Evolutionary conservation across 208 protist genomes (phyloP), one percentile per base, ranked within the genome.

Genomic region (Borovskyia barvae): DNA sequence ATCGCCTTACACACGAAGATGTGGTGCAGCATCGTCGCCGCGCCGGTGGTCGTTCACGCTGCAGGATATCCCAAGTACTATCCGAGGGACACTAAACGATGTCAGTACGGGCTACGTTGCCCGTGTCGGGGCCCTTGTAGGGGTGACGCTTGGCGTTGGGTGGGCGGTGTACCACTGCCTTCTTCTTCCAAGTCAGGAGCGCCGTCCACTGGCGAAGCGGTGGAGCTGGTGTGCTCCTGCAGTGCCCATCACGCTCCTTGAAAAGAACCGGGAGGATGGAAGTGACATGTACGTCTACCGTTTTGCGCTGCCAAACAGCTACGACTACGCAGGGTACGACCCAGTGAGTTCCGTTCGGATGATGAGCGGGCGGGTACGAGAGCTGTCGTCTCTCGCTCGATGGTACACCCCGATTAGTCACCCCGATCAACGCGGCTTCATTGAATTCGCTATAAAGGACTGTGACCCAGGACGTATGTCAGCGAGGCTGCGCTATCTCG

Each of bases 391-490:
- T 3, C 39, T 94, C 37, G 49, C 47, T 28, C 85, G 89, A 20
- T 95, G 89, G 85, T 95, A 85, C 68, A 93, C 89, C 5, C 89
- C 89, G 7, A 91, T 91, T 52, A 91, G 75, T 53, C 89, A 93
- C 50, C 89, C 89, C 11, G 50, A 81, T 28, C 59, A 82, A 66
- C 73, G 85, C 5, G 89, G 89, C 5, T 72, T 82, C 51, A 88
- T 95, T 30, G 83, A 91, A 51, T 93, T 95, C 54, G 89, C 82
- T 3, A 90, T 95, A 37, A 82, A 84, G 28, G 79, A 88, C 45
- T 77, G 76, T 40, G 80, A 90, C 56, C 82, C 82, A 3, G 89
- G 89, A 1, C 74, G 80, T 30, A 92, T 95, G 89, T 85, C 82
- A 2, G 72, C 75, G 12, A 71, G 81, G 2, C 76, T 95, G 43